Base-by-base conservation (phyloP, 768 basidiomycete genomes). In the Suillus plorans region DNA sequence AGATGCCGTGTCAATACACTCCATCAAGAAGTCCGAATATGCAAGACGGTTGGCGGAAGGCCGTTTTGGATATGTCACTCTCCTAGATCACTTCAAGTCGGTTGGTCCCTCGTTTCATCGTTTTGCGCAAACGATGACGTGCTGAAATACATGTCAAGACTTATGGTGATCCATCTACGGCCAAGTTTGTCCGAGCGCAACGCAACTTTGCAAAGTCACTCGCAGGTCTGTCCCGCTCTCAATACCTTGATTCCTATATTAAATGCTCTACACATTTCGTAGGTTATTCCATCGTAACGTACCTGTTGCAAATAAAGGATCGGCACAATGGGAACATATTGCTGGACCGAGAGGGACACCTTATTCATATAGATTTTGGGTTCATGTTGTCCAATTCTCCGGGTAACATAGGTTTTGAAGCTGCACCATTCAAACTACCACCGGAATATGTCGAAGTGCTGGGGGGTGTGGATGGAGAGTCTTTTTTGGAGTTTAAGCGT, bases 21-120 rank as follows among this genome's bases (percentile, higher is more conserved):
- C 97, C 1, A 97, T 99, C 76, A 99, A 99, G 83, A 99, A 99
- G 78, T 92, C 94, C 3, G 97, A 97, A 74, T 99, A 99, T 76
- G 96, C 97, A 2, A 86, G 94, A 69, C 84, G 94, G 62, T 77
- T 97, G 62, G 86, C 94, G 4, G 86, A 87, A 69, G 91, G 94
- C 39, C 85, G 88, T 62, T 79, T 97, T 22, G 92, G 91, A 41
- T 89, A 95, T 73, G 97, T 97, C 56, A 92, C 92, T 2, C 75
- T 99, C 61, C 78, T 94, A 68, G 96, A 99, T 73, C 94, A 99
- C 77, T 99, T 97, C 76, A 87, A 86, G 73, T 86, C 88, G 63
- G 94, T 94, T 80, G 31, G 28, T 44, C 18, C 12, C 14, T 53
- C 34, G 12, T 22, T 34, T 13, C 14, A 42, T 37, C 34, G 9